phyloP scores from a whole-genome alignment of 345 rosid species.

The Eucalyptus marginata region DNA sequence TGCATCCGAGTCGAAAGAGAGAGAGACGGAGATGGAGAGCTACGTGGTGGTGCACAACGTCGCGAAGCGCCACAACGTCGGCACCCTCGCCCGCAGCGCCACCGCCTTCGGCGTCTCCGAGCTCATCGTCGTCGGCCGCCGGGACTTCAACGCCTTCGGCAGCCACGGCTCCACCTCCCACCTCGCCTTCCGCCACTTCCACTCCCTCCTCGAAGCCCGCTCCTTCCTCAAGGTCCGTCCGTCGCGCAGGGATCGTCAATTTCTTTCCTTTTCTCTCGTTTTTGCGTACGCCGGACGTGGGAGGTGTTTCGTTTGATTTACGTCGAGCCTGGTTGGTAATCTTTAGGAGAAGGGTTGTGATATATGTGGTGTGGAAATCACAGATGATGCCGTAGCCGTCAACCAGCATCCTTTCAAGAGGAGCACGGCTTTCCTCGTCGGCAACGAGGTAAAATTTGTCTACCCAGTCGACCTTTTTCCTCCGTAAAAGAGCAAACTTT shows the following conservation, averaged over 20 bases:
- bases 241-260: not conserved
- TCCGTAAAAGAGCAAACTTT: not conserved
- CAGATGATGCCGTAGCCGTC: slow-evolving; percentile 58
- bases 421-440: slow-evolving; percentile 88
- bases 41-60: slow-evolving; percentile 91
- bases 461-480: not conserved
- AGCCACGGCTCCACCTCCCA: slow-evolving; percentile 96
- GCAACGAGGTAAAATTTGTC: slow-evolving; percentile 61
- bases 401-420: slow-evolving; percentile 73
- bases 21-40: slow-evolving; percentile 52
- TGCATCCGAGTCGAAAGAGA: not conserved
- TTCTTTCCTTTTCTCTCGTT: not conserved
- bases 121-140: slow-evolving; percentile 78
- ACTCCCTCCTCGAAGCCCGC: slow-evolving; percentile 68
- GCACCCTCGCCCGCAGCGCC: slow-evolving; percentile 85
- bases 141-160: slow-evolving; percentile 95
- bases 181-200: slow-evolving; percentile 76
- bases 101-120: slow-evolving; percentile 92
- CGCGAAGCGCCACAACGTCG: slow-evolving; percentile 95
- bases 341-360: slow-evolving; percentile 72
- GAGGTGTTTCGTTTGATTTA: not conserved
- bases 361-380: slow-evolving; percentile 93
- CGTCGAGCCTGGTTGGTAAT: not conserved
- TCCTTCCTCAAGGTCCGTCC: slow-evolving; percentile 53
- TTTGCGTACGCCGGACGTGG: not conserved